These are phyloP conservation scores for Peronospora farinosa DNA, from an alignment of 352 stramenopile genomes.

Conservation along the genomic window DNA sequence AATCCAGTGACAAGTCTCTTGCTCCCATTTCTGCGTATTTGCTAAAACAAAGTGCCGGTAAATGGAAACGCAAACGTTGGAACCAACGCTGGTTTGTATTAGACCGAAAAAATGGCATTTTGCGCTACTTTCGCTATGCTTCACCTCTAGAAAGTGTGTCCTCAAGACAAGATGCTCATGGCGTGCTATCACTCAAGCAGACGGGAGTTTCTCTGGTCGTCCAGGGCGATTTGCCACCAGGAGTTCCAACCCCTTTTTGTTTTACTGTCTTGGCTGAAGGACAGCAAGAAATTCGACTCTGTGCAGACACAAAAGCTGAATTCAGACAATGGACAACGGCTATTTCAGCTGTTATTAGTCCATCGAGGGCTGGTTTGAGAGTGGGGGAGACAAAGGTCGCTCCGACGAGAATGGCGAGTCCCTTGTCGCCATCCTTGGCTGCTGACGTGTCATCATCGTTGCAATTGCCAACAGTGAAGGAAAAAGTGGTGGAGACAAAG, in stretches of 20 bases:
- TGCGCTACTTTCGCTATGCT: conserved; percentile 72
- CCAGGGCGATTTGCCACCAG: conserved; percentile 56
- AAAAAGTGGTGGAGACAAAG: conserved; percentile 1
- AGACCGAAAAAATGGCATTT: conserved; percentile 47
- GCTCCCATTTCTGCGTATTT: conserved; percentile 51
- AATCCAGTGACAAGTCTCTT: conserved; percentile 7
- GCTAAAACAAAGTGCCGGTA: conserved; percentile 72
- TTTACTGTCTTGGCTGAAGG: conserved; percentile 51
- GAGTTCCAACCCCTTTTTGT: conserved; percentile 75
- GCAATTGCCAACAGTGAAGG: conserved; percentile 7
- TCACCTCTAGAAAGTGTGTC: conserved; percentile 47
- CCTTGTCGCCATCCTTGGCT: conserved; percentile 3
- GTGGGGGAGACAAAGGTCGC: conserved; percentile 5
- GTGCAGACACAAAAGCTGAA: conserved; percentile 59
- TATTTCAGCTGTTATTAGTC: conserved; percentile 63
- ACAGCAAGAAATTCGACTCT: conserved; percentile 45
- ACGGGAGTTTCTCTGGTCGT: conserved; percentile 54
- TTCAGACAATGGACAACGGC: conserved; percentile 72
- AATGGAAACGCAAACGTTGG: conserved; percentile 76
- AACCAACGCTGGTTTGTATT: conserved; percentile 81
- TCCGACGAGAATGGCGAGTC: conserved; percentile 7
- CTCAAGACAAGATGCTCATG: conserved; percentile 55
- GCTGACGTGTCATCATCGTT: conserved; percentile 8
- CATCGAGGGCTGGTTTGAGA: conserved; percentile 8
- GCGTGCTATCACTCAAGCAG: conserved; percentile 38